Conservation (phyloP, 1,139 yeast species). For the Scheffersomyces stambukii region DNA sequence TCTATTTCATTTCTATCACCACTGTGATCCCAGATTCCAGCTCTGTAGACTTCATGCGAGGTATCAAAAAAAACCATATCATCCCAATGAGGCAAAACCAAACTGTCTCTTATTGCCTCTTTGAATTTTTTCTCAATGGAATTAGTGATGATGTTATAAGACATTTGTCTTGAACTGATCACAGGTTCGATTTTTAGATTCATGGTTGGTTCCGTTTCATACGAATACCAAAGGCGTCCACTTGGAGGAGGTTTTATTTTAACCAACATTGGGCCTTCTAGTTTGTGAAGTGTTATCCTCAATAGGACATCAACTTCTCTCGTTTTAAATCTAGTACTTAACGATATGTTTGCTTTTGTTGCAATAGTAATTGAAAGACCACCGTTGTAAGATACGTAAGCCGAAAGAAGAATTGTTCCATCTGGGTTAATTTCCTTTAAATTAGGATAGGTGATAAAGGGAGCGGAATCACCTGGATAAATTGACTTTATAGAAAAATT, state of each 20-base stretch:
- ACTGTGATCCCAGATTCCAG: conserved; percentile 78
- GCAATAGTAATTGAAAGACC: conserved; percentile 69
- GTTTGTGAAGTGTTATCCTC: conserved; percentile 60
- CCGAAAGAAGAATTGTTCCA: conserved; percentile 65
- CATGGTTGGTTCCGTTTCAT: conserved; percentile 73
- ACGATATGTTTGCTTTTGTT: conserved; percentile 69
- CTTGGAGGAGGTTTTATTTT: conserved; percentile 87
- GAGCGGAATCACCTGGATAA: conserved; percentile 78
- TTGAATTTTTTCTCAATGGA: conserved; percentile 74
- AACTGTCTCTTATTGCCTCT: conserved; percentile 72
- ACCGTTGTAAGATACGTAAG: conserved; percentile 69
- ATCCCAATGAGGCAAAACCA: conserved; percentile 87
- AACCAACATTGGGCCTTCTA: conserved; percentile 72
- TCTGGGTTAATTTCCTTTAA: conserved; percentile 72
- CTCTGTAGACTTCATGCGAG: conserved; percentile 66
- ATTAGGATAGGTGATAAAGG: conserved; percentile 71
- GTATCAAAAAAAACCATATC: conserved; percentile 74
- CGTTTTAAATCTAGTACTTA: conserved; percentile 72
- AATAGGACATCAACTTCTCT: conserved; percentile 75
- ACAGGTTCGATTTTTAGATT: conserved; percentile 80
- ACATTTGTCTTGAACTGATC: conserved; percentile 76
- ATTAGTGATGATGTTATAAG: conserved; percentile 73
- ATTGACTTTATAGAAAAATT: conserved; percentile 71
- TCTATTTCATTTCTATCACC: conserved; percentile 3
- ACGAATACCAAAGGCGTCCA: conserved; percentile 85